A percentile compares a stretch with the other conserved stretches of the same genome.
phyloP scores from a whole-genome alignment of 257 asterid species.

The Orobanche coerulescens region DNA sequence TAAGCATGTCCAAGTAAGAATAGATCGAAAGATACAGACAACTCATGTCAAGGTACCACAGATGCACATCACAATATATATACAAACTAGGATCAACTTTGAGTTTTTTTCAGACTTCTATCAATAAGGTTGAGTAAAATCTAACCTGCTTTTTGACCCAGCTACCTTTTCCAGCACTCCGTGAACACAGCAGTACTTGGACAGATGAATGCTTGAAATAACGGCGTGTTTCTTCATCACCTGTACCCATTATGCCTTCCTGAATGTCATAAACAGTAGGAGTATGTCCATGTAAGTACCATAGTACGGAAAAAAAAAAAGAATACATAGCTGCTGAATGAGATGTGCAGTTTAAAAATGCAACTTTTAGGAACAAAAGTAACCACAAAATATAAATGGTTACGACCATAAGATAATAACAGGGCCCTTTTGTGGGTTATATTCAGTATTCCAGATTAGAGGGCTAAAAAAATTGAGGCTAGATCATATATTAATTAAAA shows the following conservation, averaged over 20 bases:
- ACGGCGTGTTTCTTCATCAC: conserved; percentile 85
- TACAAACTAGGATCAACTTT: neutral
- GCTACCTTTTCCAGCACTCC: conserved; percentile 76
- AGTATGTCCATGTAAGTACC: neutral
- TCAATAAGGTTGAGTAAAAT: neutral
- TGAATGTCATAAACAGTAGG: conserved; percentile 25
- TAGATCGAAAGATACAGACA: neutral
- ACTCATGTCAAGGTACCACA: neutral
- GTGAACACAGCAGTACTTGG: conserved; percentile 75
- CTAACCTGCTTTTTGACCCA: conserved; percentile 59
- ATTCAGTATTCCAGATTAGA: neutral
- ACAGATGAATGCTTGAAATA: conserved; percentile 88
- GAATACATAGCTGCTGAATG: conserved; percentile 6
- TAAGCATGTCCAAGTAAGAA: neutral
- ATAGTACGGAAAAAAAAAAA: neutral
- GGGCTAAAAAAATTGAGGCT: neutral
- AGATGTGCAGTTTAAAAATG: neutral
- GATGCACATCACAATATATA: neutral
- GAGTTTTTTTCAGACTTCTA: neutral
- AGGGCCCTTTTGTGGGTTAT: too few relatives aligned
- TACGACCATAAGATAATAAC: neutral
- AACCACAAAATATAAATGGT: neutral
- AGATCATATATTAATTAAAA: neutral
- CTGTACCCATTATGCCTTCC: conserved; percentile 82
- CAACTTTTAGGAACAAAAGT: neutral